Evolutionary conservation across 2,329 filamentous ascomycete species (phyloP), one percentile per base, ranked within the genome.

Genomic region (Huntiella omanensis): DNA sequence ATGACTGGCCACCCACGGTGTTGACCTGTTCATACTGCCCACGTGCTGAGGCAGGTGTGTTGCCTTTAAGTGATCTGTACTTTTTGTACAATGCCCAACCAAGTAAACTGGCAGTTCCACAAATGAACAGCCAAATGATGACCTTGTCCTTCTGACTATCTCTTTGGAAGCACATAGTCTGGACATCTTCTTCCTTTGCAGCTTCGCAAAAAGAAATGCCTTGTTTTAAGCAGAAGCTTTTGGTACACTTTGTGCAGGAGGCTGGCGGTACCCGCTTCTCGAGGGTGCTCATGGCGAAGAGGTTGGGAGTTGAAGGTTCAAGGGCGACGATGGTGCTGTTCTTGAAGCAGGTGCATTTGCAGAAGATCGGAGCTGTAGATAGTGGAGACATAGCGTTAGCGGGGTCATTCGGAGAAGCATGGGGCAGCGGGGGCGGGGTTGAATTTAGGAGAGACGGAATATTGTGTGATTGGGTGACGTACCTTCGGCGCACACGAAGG

Each of bases 271-370:
- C 64, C 60, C 46, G 48, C 33, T 5, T 51, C 41, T 45, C 48
- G 36, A 49, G 42, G 33, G 52, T 49, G 42, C 49, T 45, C 49
- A 53, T 57, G 42, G 46, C 37, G 50, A 54, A 32, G 50, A 50
- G 32, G 16, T 55, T 33, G 45, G 55, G 40, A 41, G 53, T 44
- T 52, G 57, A 49, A 51, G 58, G 51, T 50, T 58, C 70, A 7
- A 78, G 67, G 11, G 70, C 66, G 56, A 80, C 76, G 55, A 80
- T 76, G 53, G 74, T 79, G 65, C 71, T 76, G 63, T 80, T 79
- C 54, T 72, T 73, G 63, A 77, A 77, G 63, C 75, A 80, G 53
- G 73, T 79, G 62, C 75, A 80, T 67, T 80, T 80, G 66, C 75
- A 80, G 58, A 79, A 80, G 2, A 71, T 74, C 38, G 73, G 69